Evolutionary conservation across 805 yeast species (phyloP), one percentile per base, ranked within the genome.

Genomic region (Pichia occidentalis): DNA sequence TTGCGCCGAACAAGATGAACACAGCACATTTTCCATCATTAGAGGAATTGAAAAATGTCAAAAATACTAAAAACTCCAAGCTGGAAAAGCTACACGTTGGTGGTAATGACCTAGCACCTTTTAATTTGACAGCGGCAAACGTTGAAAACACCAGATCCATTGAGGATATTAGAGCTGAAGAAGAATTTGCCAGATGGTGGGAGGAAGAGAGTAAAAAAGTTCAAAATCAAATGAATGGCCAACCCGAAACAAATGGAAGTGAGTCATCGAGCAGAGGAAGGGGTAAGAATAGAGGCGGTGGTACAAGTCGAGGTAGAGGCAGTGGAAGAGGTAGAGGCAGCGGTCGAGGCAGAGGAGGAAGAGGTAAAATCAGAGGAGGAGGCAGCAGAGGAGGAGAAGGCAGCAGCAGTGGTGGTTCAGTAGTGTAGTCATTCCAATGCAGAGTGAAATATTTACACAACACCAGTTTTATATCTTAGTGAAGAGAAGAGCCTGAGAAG

Each of bases 101-200:
- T 23, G 11, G 25, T 9, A 9, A 23, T 23, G 23, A 14, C 10
- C 7, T 21, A 16, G 11, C 13, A 18, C 6, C 18, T 14, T 19
- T 11, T 8, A 18, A 7, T 14, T 5, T 29, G 5, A 17, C 24
- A 7, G 11, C 16, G 10, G n/a, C 23, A 6, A 21, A 28, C 22
- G 28, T 17, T 8, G 23, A 29, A 13, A n/a, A n/a, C n/a, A 12
- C 34, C 11, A 57, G 24, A 20, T 39, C 84, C 1, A 57, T 84
- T 29, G 77, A 73, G 32, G 95, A 87, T 41, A 71, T 82, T 32
- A 80, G 79, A 52, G 80, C 79, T 47, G 95, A 87, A 46, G 85
- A 84, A 51, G 86, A 80, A 52, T 87, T 87, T 63, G 87, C 80
- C 21, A 70, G 64, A 43, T 87, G 96, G 96, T 87, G 95, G 88